Evolutionary conservation across 2,329 filamentous ascomycete genomes (phyloP).

Genomic region (Drechslera avenae): DNA sequence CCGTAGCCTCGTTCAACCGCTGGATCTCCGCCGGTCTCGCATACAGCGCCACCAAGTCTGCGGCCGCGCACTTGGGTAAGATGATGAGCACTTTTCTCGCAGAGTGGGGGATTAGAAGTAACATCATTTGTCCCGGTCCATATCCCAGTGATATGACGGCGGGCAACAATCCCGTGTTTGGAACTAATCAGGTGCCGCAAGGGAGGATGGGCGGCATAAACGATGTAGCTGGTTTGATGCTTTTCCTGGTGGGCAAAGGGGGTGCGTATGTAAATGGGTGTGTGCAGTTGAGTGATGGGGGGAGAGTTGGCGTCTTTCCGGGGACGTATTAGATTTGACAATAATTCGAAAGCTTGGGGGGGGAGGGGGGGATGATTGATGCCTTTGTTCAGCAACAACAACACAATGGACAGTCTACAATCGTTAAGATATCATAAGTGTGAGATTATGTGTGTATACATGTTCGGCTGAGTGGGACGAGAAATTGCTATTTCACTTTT

Average conservation of each 20-base stretch:
- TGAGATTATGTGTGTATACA: too few relatives aligned
- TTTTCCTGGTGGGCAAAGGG: constrained; percentile 58
- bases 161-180: constrained; percentile 34
- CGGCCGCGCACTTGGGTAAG: constrained; percentile 53
- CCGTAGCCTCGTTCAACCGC: constrained; percentile 50
- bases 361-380: too few relatives aligned
- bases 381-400: too few relatives aligned
- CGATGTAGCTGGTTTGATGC: constrained; percentile 56
- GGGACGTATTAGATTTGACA: constrained; percentile 45
- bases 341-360: too few relatives aligned
- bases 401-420: too few relatives aligned
- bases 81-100: constrained; percentile 51
- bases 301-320: constrained; percentile 45
- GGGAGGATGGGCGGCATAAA: constrained; percentile 50
- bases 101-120: constrained; percentile 54
- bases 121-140: constrained; percentile 53
- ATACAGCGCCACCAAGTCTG: constrained; percentile 54
- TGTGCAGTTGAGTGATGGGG: constrained; percentile 56
- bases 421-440: too few relatives aligned
- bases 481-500: too few relatives aligned
- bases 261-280: constrained; percentile 62
- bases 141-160: constrained; percentile 54
- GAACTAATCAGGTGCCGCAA: constrained; percentile 45
- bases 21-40: constrained; percentile 46
- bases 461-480: too few relatives aligned